Evolutionary conservation across 208 protist species (phyloP), one percentile per base, ranked within the genome.

Genomic region (Trypanosoma platydactyli): DNA sequence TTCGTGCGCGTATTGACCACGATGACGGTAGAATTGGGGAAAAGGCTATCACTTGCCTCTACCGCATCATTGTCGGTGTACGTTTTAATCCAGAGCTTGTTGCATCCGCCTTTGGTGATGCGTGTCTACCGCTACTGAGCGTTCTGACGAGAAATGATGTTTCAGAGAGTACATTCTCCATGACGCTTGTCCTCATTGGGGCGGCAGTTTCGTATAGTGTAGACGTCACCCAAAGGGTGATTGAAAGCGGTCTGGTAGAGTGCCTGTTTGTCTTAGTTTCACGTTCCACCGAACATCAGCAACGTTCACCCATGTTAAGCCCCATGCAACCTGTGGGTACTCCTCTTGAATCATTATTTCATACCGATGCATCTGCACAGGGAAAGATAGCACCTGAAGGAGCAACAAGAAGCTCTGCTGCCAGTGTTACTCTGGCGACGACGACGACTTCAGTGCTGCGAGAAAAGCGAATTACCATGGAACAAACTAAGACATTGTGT

Each of bases 21-120:
- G 58, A 77, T 1, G 94, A 98, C 70, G 33, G 57, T 11, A 82
- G 84, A 30, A 84, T 98, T 30, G 68, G 83, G 16, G 80, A 89
- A 55, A 83, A 81, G 53, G 86, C 81, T 2, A 79, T 91, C 50
- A 38, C 72, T 5, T 67, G 76, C 13, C 68, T 97, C 33, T 76
- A 77, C 7, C 69, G 72, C 33, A 77, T 95, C 41, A 68, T 92
- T 24, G 45, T 64, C 13, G 77, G 78, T n/a, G 79, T 92, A 18
- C 74, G 68, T 38, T 40, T 40, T 13, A 71, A 88, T 42, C 55
- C 72, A 16, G 63, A 54, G 0, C 61, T 78, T 27, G 84, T 96
- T 0, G 73, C 78, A 55, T 33, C 61, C 25, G 76, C 82, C 13
- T 93, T 88, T 63, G 78, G 80, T 24, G 86, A 90, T 52, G 51